Conservation (phyloP, 1,139 yeast species). For the Kluyveromyces marxianus region DNA sequence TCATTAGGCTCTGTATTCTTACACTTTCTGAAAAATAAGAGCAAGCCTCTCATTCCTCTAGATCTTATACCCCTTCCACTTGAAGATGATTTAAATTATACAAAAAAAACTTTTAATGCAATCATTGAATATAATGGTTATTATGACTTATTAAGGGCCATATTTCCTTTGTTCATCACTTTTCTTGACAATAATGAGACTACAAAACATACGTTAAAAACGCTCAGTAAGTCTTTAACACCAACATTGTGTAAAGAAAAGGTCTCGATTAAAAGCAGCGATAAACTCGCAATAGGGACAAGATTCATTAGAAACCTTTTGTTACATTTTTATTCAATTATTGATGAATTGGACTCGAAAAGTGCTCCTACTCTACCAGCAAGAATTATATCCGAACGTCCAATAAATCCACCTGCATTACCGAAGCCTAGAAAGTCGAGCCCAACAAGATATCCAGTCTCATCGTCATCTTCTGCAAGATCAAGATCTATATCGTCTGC, state of each 20-base stretch:
- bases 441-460: constrained; percentile 15
- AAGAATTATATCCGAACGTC: constrained; percentile 4
- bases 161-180: constrained; percentile 37
- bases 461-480: constrained; percentile 5
- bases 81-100: constrained; percentile 38
- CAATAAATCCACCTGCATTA: constrained; percentile 14
- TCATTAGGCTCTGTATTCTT: constrained; percentile 50
- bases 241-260: constrained; percentile 48
- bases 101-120: constrained; percentile 31
- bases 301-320: constrained; percentile 45
- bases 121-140: constrained; percentile 30
- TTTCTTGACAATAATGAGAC: constrained; percentile 29
- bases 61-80: constrained; percentile 41
- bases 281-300: constrained; percentile 41
- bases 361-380: constrained; percentile 7
- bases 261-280: constrained; percentile 39
- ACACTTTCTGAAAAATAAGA: constrained; percentile 40
- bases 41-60: constrained; percentile 40
- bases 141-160: constrained; percentile 32
- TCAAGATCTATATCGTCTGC: neutral
- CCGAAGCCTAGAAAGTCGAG: constrained; percentile 26
- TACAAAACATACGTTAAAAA: constrained; percentile 41
- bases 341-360: constrained; percentile 9
- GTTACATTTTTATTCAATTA: constrained; percentile 37
- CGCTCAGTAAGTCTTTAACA: constrained; percentile 43